Conservation (phyloP, 2,329 filamentous ascomycete genomes). For the Sporothrix variecibatus region DNA sequence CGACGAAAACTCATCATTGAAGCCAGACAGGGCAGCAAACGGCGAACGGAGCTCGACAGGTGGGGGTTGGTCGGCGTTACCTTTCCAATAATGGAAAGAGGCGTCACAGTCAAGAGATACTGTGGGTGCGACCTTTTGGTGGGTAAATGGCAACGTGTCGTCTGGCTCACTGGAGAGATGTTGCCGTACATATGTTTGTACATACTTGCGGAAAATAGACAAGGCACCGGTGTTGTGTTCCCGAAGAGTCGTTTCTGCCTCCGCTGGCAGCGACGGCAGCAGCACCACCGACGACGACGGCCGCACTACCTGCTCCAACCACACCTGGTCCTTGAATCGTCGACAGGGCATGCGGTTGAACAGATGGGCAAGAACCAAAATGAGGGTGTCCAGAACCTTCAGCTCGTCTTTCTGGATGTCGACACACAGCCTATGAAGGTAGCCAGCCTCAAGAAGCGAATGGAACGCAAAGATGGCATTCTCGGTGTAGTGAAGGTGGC, state of each 20-base stretch:
- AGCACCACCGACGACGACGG: constrained; percentile 64
- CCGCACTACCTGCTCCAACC: constrained; percentile 51
- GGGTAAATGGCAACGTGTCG: constrained; percentile 59
- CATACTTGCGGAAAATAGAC: constrained; percentile 67
- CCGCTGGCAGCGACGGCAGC: constrained; percentile 62
- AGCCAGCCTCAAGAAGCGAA: constrained; percentile 69
- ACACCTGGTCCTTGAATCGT: constrained; percentile 48
- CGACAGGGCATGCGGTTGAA: constrained; percentile 62
- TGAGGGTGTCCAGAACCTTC: constrained; percentile 49
- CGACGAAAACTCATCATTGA: constrained; percentile 62
- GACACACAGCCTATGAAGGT: constrained; percentile 64
- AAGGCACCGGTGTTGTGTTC: constrained; percentile 67
- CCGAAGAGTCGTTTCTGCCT: constrained; percentile 57
- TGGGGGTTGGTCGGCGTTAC: too few species aligned
- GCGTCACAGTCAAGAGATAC: background rate
- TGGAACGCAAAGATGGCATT: constrained; percentile 77
- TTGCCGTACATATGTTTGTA: constrained; percentile 67
- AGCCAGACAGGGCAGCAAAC: constrained; percentile 72
- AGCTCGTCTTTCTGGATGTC: constrained; percentile 54
- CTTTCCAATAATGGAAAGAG: background rate
- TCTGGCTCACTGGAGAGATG: constrained; percentile 57
- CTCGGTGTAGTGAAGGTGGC: constrained; percentile 75
- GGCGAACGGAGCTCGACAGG: constrained; percentile 56
- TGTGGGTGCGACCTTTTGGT: constrained; percentile 42
- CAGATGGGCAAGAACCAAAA: constrained; percentile 70